Conservation (phyloP, 768 basidiomycete species). For the Kwoniella botswanensis region DNA sequence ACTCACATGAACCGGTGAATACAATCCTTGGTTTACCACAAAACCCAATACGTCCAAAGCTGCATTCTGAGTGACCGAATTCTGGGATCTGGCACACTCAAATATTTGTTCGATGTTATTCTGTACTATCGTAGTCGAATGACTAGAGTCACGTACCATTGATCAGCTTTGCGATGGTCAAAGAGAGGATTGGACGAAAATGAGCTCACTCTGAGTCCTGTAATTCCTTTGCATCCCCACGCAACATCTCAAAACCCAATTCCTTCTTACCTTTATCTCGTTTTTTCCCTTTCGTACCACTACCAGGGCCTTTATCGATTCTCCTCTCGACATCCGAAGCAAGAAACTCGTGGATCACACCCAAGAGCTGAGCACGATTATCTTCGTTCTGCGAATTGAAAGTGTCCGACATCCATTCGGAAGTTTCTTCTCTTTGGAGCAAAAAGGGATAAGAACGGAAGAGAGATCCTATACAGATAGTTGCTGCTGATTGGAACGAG, state of each 20-base stretch:
- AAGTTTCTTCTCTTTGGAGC: slow-evolving; percentile 80
- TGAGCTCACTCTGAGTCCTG: slow-evolving; percentile 88
- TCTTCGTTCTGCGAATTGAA: slow-evolving; percentile 78
- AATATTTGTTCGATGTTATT: slow-evolving; percentile 84
- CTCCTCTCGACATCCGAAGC: slow-evolving; percentile 78
- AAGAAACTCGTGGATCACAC: slow-evolving; percentile 90
- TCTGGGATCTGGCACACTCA: slow-evolving; percentile 74
- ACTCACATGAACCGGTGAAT: slow-evolving; percentile 85
- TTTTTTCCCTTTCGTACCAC: slow-evolving; percentile 27
- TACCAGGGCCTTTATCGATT: slow-evolving; percentile 7
- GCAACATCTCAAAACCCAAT: slow-evolving; percentile 88
- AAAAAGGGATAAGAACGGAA: slow-evolving; percentile 90
- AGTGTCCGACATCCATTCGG: slow-evolving; percentile 84
- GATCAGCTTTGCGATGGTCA: not conserved
- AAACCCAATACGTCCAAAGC: slow-evolving; percentile 91
- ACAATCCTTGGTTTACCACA: slow-evolving; percentile 91
- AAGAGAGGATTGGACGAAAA: not conserved
- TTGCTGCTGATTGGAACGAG: slow-evolving; percentile 64
- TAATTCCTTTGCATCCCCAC: slow-evolving; percentile 93
- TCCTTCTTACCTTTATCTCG: slow-evolving; percentile 8
- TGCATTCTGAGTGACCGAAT: slow-evolving; percentile 72
- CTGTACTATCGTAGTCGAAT: slow-evolving; percentile 92
- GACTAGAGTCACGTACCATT: slow-evolving; percentile 64
- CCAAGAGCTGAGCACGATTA: slow-evolving; percentile 72
- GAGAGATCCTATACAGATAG: slow-evolving; percentile 85